Percentiles rank a stretch among this genome's conserved stretches.
Conservation (phyloP, 148 eudicot species). For the Camellia lanceoleosa region DNA sequence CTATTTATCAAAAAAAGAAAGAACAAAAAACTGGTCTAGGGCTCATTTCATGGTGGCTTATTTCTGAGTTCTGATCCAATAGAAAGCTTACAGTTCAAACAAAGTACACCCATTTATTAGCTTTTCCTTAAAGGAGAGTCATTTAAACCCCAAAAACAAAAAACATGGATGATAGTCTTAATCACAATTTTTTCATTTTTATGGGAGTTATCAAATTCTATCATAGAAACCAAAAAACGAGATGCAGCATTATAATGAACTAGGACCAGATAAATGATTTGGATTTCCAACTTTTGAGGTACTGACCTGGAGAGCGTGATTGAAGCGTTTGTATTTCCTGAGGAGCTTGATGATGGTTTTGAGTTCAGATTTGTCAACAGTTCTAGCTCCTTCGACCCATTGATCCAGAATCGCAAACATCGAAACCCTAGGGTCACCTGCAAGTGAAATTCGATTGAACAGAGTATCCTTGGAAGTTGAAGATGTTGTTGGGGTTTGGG, state of each 20-base stretch:
- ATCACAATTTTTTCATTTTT: too few relatives aligned
- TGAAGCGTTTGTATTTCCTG: conserved; percentile 28
- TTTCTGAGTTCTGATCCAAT: neutral
- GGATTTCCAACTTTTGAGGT: too few relatives aligned
- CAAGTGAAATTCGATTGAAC: conserved; percentile 27
- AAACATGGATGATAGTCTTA: too few relatives aligned
- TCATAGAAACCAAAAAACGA: too few relatives aligned
- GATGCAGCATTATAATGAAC: too few relatives aligned
- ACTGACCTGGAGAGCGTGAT: conserved; percentile 41
- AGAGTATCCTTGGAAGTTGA: conserved; percentile 17
- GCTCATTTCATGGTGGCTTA: neutral
- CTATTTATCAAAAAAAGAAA: too few relatives aligned
- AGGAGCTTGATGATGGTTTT: conserved; percentile 23
- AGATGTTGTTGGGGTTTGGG: neutral
- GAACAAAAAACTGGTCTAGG: too few relatives aligned
- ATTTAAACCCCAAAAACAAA: too few relatives aligned
- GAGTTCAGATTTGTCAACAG: conserved; percentile 15
- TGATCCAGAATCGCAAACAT: conserved; percentile 32
- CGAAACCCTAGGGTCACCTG: conserved; percentile 29
- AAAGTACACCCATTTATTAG: too few relatives aligned
- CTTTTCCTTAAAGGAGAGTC: too few relatives aligned
- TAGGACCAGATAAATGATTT: too few relatives aligned
- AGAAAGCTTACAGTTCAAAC: neutral
- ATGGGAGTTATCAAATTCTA: too few relatives aligned
- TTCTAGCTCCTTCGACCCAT: conserved; percentile 30